Conservation (phyloP, 2,329 filamentous ascomycete species). For the Aspergillus sp. region DNA sequence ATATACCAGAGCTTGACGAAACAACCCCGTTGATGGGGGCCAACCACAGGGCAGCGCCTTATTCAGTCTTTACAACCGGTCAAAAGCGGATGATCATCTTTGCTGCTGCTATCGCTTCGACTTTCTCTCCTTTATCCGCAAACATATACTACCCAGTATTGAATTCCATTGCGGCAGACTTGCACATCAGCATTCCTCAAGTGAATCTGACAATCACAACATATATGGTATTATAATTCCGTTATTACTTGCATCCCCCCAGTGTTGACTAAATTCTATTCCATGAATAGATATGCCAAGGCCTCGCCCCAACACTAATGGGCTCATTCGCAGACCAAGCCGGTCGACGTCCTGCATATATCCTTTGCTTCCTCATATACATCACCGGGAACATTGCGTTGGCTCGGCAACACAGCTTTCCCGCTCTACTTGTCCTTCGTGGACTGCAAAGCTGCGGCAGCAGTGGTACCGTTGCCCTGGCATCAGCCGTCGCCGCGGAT, state of each 20-base stretch:
- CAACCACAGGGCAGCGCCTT: conserved; percentile 5
- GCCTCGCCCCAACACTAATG: conserved; percentile 48
- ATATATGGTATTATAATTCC: conserved; percentile 25
- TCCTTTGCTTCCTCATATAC: conserved; percentile 45
- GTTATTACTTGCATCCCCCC: no score
- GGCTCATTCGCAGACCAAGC: conserved; percentile 48
- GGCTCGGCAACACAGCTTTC: conserved; percentile 37
- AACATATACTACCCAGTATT: conserved; percentile 46
- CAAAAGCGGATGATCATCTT: conserved; percentile 38
- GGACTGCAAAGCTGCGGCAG: conserved; percentile 45
- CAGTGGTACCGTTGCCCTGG: conserved; percentile 41
- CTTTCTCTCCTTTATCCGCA: conserved; percentile 42
- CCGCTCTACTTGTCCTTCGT: conserved; percentile 35
- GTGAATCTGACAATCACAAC: conserved; percentile 31
- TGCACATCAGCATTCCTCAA: conserved; percentile 23
- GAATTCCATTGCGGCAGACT: conserved; percentile 28
- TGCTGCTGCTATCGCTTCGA: conserved; percentile 38
- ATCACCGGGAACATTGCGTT: conserved; percentile 42
- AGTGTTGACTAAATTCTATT: not conserved
- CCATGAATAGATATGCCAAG: conserved; percentile 45
- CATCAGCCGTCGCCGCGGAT: conserved; percentile 41
- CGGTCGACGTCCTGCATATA: conserved; percentile 48
- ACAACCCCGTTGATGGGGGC: conserved; percentile 15
- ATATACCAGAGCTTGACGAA: conserved; percentile 2
- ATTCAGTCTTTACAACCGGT: conserved; percentile 30